Conservation (phyloP, 352 stramenopile species). For the Globisporangium iwayamae region DNA sequence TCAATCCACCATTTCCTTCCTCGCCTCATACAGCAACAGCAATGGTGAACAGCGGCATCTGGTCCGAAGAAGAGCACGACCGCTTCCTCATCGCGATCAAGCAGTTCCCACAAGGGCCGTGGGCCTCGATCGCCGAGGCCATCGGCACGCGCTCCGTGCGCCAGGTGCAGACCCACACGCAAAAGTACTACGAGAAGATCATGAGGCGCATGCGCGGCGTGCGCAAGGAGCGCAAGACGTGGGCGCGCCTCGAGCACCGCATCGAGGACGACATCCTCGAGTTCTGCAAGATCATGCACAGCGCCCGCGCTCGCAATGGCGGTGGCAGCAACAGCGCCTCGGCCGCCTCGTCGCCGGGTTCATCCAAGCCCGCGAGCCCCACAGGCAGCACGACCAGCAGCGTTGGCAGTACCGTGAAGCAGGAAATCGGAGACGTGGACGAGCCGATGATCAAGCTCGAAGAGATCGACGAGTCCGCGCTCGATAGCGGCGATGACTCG, state of each 20-base stretch:
- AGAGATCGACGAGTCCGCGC: constrained; percentile 9
- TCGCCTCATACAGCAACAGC: neutral
- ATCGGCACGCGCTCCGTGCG: constrained; percentile 25
- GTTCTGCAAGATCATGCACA: constrained; percentile 14
- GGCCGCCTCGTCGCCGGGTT: neutral
- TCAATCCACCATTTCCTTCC: neutral
- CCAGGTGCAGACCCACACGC: too few relatives aligned
- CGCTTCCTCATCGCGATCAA: constrained; percentile 24
- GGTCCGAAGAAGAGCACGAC: constrained; percentile 32
- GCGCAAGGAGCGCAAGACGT: constrained; percentile 25
- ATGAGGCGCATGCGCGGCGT: constrained; percentile 24
- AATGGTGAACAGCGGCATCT: constrained; percentile 18
- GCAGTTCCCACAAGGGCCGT: constrained; percentile 24
- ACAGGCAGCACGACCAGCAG: neutral
- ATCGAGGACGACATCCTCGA: constrained; percentile 24
- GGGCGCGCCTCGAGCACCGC: constrained; percentile 20
- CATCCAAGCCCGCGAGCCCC: neutral
- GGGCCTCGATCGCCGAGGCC: constrained; percentile 18
- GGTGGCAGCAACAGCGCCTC: neutral
- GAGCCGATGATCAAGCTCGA: neutral
- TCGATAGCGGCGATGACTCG: neutral
- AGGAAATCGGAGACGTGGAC: neutral
- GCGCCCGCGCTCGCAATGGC: neutral
- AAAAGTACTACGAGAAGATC: constrained; percentile 20
- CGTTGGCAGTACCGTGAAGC: neutral